phyloP scores from a whole-genome alignment of 805 yeast genomes.

The Grigorovia jiainica region DNA sequence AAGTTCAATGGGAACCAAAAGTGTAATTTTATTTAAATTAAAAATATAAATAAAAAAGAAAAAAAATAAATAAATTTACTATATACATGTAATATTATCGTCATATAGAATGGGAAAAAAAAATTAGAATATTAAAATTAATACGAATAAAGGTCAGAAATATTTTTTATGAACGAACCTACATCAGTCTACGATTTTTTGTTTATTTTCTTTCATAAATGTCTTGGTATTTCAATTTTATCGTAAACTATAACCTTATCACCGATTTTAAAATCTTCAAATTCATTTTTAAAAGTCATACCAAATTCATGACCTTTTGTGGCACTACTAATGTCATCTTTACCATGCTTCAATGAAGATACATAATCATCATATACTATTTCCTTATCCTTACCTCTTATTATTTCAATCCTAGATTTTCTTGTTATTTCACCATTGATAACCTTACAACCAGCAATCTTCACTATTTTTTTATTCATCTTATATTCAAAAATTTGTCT shows the following conservation, averaged over 20 bases:
- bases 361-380: conserved; percentile 45
- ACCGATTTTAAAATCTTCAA: conserved; percentile 63
- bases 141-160: not conserved
- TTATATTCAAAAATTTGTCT: conserved; percentile 66
- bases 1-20: conserved; percentile 72
- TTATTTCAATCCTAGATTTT: conserved; percentile 47
- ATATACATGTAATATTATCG: conserved; percentile 6
- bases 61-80: conserved; percentile 1
- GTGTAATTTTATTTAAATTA: not conserved
- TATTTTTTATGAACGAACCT: no score
- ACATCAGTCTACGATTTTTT: no score
- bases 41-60: not conserved
- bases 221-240: conserved; percentile 49
- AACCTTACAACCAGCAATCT: conserved; percentile 85
- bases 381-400: conserved; percentile 38
- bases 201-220: conserved; percentile 32
- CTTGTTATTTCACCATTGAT: conserved; percentile 56
- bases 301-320: conserved; percentile 91
- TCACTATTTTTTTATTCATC: conserved; percentile 45
- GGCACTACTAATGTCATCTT: conserved; percentile 69
- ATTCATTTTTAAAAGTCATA: conserved; percentile 48
- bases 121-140: not conserved
- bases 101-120: no score
- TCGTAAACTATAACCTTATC: conserved; percentile 70
- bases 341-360: conserved; percentile 68